Percentiles rank a stretch among this genome's conserved stretches.
phyloP scores from a whole-genome alignment of 306 rosid species.

The Fragaria nilgerrensis region DNA sequence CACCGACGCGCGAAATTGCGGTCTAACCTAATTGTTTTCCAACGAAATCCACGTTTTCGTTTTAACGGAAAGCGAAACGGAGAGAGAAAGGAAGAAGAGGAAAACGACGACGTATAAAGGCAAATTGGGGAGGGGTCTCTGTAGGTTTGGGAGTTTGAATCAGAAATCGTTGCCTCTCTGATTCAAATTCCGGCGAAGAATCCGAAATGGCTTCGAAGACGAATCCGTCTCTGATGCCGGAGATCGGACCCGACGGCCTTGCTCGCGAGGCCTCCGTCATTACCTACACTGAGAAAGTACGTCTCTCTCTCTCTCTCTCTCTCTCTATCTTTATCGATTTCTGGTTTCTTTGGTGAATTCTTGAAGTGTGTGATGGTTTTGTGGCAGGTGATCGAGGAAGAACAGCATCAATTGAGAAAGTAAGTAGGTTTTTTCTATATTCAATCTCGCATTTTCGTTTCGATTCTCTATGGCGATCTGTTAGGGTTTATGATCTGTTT shows the following conservation, averaged over 20 bases:
- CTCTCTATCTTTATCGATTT: background rate
- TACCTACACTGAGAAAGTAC: slow-evolving; percentile 86
- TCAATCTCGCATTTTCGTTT: slow-evolving; percentile 7
- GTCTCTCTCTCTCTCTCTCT: slow-evolving; percentile 1
- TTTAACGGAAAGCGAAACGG: slow-evolving; percentile 7
- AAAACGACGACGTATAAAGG: slow-evolving; percentile 5
- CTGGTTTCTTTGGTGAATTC: background rate
- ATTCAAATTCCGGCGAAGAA: slow-evolving; percentile 3
- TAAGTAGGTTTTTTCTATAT: slow-evolving; percentile 17
- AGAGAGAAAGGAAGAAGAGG: background rate
- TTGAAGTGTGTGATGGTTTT: slow-evolving; percentile 7
- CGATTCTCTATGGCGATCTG: slow-evolving; percentile 6
- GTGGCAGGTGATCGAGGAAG: slow-evolving; percentile 76
- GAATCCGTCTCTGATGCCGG: slow-evolving; percentile 55
- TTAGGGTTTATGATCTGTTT: background rate
- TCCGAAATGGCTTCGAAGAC: slow-evolving; percentile 49
- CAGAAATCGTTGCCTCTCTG: slow-evolving; percentile 14
- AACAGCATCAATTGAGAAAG: slow-evolving; percentile 76
- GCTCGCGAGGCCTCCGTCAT: slow-evolving; percentile 69
- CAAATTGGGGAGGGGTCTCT: background rate
- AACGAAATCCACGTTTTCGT: slow-evolving; percentile 15
- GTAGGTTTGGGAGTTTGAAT: slow-evolving; percentile 9
- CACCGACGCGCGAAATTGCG: background rate
- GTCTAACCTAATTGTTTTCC: too few species aligned
- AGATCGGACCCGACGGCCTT: slow-evolving; percentile 93